phyloP scores from a whole-genome alignment of 2,329 filamentous ascomycete genomes.

The Exophiala lecanii-corni region DNA sequence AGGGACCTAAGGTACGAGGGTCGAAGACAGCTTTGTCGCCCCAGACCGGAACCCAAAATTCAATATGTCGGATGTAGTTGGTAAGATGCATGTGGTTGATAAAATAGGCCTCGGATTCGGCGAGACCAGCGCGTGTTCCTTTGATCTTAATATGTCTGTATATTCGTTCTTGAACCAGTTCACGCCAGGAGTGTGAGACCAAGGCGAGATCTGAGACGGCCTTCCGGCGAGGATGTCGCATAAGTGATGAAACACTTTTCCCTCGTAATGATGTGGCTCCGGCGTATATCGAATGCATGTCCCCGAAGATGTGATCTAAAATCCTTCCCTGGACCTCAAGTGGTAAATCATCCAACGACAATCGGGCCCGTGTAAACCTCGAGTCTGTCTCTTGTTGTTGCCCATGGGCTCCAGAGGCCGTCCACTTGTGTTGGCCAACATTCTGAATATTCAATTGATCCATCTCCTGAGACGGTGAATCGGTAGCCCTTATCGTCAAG shows the following conservation, averaged over 20 bases:
- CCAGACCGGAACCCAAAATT: slow-evolving; percentile 73
- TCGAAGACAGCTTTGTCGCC: slow-evolving; percentile 44
- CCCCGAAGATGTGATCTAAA: slow-evolving; percentile 66
- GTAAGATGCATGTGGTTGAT: slow-evolving; percentile 54
- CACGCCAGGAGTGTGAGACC: slow-evolving; percentile 57
- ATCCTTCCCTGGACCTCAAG: slow-evolving; percentile 69
- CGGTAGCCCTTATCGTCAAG: slow-evolving; percentile 16
- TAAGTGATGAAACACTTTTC: slow-evolving; percentile 55
- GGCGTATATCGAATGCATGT: slow-evolving; percentile 58
- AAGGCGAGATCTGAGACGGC: slow-evolving; percentile 63
- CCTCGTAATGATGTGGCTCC: slow-evolving; percentile 51
- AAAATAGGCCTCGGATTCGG: slow-evolving; percentile 60
- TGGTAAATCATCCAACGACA: slow-evolving; percentile 46
- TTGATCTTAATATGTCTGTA: slow-evolving; percentile 74
- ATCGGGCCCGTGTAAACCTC: neutral
- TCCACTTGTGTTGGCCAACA: neutral
- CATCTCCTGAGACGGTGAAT: slow-evolving; percentile 5
- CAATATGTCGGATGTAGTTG: slow-evolving; percentile 64
- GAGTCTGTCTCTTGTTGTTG: neutral
- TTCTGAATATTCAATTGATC: neutral
- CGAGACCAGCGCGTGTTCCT: slow-evolving; percentile 60
- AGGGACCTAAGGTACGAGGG: slow-evolving; percentile 8
- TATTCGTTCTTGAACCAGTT: slow-evolving; percentile 64
- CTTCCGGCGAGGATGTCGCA: slow-evolving; percentile 63
- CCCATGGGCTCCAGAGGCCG: neutral